A percentile compares a stretch with the other conserved stretches of the same genome.
phyloP scores from a whole-genome alignment of 2,329 filamentous ascomycete species.

The Raffaelea albimanens region DNA sequence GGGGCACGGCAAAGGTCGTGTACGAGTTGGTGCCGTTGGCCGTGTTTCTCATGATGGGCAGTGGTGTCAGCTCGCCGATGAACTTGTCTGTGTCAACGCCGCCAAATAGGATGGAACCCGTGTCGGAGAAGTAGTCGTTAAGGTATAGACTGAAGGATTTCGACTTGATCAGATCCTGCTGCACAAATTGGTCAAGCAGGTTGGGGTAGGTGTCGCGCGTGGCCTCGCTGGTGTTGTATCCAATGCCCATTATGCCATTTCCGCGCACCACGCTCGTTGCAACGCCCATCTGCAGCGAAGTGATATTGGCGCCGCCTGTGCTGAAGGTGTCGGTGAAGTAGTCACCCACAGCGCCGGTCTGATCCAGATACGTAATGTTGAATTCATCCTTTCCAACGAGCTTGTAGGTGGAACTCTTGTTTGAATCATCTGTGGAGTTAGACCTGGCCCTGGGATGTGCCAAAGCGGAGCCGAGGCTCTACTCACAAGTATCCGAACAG shows the following conservation, averaged over 20 bases:
- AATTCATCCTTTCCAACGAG: slow-evolving; percentile 35
- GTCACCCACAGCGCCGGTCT: slow-evolving; percentile 42
- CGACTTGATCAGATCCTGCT: slow-evolving; percentile 50
- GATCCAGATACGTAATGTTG: slow-evolving; percentile 52
- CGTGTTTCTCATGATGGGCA: slow-evolving; percentile 42
- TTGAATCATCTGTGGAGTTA: slow-evolving; percentile 25
- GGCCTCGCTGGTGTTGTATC: slow-evolving; percentile 42
- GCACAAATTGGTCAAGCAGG: slow-evolving; percentile 54
- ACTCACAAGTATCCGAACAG: slow-evolving; percentile 33
- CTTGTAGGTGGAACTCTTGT: slow-evolving; percentile 38
- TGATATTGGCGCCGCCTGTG: slow-evolving; percentile 39
- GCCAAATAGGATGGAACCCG: slow-evolving; percentile 58
- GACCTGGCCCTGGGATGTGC: too few species aligned
- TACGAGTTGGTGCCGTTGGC: slow-evolving; percentile 27
- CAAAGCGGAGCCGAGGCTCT: too few species aligned
- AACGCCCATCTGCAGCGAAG: slow-evolving; percentile 45
- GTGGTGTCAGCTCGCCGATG: slow-evolving; percentile 41
- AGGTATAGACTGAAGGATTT: slow-evolving; percentile 63
- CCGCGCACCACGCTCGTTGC: slow-evolving; percentile 37
- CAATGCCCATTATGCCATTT: slow-evolving; percentile 50
- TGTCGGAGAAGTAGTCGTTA: slow-evolving; percentile 42
- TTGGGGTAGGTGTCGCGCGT: slow-evolving; percentile 38
- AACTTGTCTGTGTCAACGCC: slow-evolving; percentile 61
- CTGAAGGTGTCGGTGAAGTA: slow-evolving; percentile 48
- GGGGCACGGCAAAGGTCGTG: slow-evolving; percentile 29